Evolutionary conservation across 2,329 filamentous ascomycete species (phyloP).

Genomic region (Lachnellula occidentalis): DNA sequence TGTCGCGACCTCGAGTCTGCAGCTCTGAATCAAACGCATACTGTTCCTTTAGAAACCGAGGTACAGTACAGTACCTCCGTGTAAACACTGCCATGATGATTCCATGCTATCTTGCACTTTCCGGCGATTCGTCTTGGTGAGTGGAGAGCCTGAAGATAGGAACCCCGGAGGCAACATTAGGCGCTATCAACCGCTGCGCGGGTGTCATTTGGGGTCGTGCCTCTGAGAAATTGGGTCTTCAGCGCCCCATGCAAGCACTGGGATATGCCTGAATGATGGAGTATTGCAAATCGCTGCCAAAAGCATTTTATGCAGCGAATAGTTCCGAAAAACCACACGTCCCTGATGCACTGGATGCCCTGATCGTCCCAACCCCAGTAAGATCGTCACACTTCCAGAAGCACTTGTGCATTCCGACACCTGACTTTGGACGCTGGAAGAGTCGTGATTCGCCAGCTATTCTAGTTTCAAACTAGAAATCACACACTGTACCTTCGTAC

Average conservation of each 20-base stretch:
- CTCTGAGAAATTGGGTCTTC: no score
- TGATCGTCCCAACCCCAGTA: no score
- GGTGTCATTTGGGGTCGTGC: not conserved
- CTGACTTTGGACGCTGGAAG: not conserved
- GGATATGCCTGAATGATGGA: not conserved
- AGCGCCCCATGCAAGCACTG: not conserved
- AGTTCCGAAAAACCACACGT: no score
- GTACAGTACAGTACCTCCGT: not conserved
- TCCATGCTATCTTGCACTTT: not conserved
- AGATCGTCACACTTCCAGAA: no score
- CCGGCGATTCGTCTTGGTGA: no score
- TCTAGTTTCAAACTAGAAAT: not conserved
- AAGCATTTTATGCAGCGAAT: no score
- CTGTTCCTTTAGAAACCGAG: slow-evolving; percentile 1
- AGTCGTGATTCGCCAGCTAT: not conserved
- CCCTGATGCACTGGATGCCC: no score
- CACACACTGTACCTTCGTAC: no score
- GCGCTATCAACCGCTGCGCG: not conserved
- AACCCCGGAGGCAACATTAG: not conserved
- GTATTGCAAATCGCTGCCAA: not conserved
- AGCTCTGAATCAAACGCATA: slow-evolving; percentile 6
- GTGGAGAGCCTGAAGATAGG: not conserved
- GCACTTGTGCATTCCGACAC: not conserved
- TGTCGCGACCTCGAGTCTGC: slow-evolving; percentile 4
- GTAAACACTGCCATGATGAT: not conserved